These are phyloP conservation scores for Psidium guajava DNA, from an alignment of 345 rosid genomes.

Conservation along the genomic window DNA sequence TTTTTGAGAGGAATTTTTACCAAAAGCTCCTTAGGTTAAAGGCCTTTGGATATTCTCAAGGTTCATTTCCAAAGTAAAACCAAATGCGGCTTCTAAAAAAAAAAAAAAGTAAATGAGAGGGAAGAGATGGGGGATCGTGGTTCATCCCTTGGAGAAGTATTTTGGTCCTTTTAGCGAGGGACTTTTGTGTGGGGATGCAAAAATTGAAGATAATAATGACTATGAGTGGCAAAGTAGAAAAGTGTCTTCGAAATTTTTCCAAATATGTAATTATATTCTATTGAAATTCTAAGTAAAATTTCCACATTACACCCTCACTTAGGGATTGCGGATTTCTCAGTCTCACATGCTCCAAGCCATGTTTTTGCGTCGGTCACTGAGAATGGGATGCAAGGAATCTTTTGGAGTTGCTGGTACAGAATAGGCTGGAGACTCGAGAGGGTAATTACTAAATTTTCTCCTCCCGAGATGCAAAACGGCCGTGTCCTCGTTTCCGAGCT, in stretches of 20 bases:
- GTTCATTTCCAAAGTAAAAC: too few relatives aligned
- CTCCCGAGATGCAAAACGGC: neutral
- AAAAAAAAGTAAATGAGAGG: neutral
- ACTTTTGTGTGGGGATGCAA: neutral
- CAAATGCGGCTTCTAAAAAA: neutral
- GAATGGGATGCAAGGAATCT: neutral
- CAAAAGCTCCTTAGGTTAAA: too few relatives aligned
- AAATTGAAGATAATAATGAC: neutral
- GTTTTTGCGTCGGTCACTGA: too few relatives aligned
- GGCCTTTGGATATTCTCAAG: too few relatives aligned
- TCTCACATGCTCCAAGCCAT: neutral
- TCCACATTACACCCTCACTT: neutral
- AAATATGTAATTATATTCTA: neutral
- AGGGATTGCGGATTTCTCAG: neutral
- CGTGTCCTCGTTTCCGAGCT: neutral
- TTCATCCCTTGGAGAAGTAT: neutral
- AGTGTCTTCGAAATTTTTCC: fast-evolving
- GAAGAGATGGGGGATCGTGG: neutral
- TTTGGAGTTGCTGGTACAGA: neutral
- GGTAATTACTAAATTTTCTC: neutral
- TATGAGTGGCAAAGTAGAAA: neutral
- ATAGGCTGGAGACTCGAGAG: neutral
- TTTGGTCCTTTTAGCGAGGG: neutral
- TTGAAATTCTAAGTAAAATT: neutral
- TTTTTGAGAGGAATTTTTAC: too few relatives aligned